Evolutionary conservation across 306 rosid genomes (phyloP).

Genomic region (Citrullus amarus): DNA sequence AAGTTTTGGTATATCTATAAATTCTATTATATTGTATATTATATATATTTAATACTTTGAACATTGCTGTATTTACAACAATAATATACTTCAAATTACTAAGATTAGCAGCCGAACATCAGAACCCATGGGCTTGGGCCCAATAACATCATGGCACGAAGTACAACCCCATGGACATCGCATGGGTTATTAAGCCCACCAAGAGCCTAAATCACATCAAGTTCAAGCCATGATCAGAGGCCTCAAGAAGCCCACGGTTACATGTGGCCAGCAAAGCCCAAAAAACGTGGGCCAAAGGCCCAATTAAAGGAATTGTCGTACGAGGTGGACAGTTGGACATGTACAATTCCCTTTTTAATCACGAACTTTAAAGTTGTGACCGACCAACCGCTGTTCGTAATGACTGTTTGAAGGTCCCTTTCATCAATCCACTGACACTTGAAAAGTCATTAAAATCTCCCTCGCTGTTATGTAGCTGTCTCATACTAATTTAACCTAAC

Average conservation of each 20-base stretch:
- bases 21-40: too few species aligned
- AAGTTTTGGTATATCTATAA: too few species aligned
- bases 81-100: too few species aligned
- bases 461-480: too few species aligned
- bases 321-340: neutral
- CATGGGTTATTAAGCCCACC: neutral
- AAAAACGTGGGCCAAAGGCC: neutral
- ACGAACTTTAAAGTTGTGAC: slow-evolving; percentile 20
- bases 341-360: neutral
- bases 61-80: too few species aligned
- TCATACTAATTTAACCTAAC: too few species aligned
- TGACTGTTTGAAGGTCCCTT: slow-evolving; percentile 27
- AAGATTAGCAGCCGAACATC: neutral
- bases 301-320: neutral
- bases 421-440: slow-evolving; percentile 10
- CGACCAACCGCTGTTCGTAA: slow-evolving; percentile 32
- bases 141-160: neutral
- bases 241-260: neutral
- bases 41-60: too few species aligned
- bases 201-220: too few species aligned
- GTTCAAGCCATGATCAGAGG: too few species aligned
- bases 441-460: too few species aligned
- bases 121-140: neutral
- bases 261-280: neutral
- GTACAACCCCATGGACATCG: neutral